Base-by-base conservation (phyloP, 306 rosid genomes). In the Ormosia semicastrata region DNA sequence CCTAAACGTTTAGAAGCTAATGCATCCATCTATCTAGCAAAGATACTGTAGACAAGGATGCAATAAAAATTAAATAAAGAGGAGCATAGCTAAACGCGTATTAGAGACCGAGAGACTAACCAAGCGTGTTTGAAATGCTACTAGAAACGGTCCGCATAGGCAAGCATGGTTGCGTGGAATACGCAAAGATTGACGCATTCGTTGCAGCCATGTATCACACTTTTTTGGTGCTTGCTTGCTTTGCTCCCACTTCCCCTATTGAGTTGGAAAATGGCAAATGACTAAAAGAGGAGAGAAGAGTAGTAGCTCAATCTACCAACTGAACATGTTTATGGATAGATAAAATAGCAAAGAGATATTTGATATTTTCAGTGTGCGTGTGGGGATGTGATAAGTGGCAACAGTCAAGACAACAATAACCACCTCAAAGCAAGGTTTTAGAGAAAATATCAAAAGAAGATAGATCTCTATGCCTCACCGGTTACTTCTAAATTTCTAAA, bases 151-250 rank as follows among this genome's bases (percentile, higher is more conserved):
- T 43, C 18, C 81, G 75, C 59, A 53, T 14, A 34, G 92, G 81
- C 63, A 88, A 77, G 75, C 82, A 76, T n/a, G 89, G 78, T 74
- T 84, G 90, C 5, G 89, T 75, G 46, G 97, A 81, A 73, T 93
- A 80, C 2, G 89, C 83, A 87, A 82, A 78, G 74, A 93, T 86
- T 76, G 97, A 88, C 14, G 89, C 57, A 66, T 85, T 89, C 0
- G 87, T 75, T 67, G 92, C 87, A 36, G 98, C 97, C 95, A 90
- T 90, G 78, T 71, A 68, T 83, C 49, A 79, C 82, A 70, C 75
- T 69, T 64, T 56, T 58, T 41, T 59, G 5, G 73, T 66, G 67
- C 73, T 47, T 66, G 12, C 82, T 84, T 64, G 17, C 4, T 37
- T 30, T 29, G 4, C 64, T 32, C 2, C 9, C 9, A 18, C 58